These are phyloP conservation scores for Calonectria montana DNA, from an alignment of 2,329 filamentous ascomycete genomes.

Conservation along the genomic window DNA sequence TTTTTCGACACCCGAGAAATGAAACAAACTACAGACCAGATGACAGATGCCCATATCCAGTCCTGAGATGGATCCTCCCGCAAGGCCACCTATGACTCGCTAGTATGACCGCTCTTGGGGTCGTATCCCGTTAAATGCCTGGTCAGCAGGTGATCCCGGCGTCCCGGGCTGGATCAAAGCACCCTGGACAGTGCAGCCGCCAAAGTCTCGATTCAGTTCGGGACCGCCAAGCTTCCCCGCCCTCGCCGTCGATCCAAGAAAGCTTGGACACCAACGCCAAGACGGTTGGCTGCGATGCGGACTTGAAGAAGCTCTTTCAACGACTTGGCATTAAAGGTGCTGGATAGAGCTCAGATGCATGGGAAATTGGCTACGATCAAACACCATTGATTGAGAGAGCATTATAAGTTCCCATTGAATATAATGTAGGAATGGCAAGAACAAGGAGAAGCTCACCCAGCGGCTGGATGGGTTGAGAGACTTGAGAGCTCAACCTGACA, in stretches of 20 bases:
- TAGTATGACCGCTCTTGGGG: neutral
- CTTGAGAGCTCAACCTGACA: neutral
- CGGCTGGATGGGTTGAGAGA: too few relatives aligned
- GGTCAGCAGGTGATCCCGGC: neutral
- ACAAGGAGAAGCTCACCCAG: too few relatives aligned
- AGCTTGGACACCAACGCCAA: too few relatives aligned
- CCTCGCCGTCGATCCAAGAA: too few relatives aligned
- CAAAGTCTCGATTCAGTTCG: neutral
- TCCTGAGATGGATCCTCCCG: neutral
- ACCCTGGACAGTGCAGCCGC: neutral
- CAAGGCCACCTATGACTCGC: neutral
- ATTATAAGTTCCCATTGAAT: neutral
- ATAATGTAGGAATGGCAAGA: neutral
- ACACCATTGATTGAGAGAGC: neutral
- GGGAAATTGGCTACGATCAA: neutral
- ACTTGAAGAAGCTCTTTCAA: neutral
- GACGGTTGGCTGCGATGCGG: too few relatives aligned
- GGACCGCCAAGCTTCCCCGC: neutral
- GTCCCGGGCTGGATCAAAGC: neutral
- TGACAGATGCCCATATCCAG: neutral
- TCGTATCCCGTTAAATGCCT: neutral
- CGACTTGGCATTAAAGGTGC: neutral
- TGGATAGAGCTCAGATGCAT: neutral
- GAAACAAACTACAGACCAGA: neutral
- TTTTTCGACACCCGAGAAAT: too few relatives aligned